phyloP scores from a whole-genome alignment of 2,329 filamentous ascomycete genomes.

The Colletotrichum sublineola region DNA sequence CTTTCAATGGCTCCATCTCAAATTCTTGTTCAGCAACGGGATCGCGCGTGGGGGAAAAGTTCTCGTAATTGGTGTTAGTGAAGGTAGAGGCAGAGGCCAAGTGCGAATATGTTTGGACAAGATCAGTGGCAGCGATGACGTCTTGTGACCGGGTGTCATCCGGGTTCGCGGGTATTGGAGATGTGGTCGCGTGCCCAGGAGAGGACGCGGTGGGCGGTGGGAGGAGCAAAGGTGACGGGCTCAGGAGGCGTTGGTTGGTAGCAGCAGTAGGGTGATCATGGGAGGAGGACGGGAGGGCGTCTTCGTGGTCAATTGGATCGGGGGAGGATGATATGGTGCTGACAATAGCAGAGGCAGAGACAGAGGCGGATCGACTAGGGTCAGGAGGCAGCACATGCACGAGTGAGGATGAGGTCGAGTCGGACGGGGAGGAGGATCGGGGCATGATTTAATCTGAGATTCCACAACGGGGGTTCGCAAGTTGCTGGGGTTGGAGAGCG shows the following conservation, averaged over 20 bases:
- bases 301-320: slow-evolving; percentile 36
- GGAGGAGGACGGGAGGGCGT: slow-evolving; percentile 20
- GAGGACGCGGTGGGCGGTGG: slow-evolving; percentile 32
- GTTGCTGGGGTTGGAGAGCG: slow-evolving; percentile 37
- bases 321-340: slow-evolving; percentile 40
- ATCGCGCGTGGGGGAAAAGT: slow-evolving; percentile 1
- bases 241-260: slow-evolving; percentile 31
- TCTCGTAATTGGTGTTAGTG: background rate
- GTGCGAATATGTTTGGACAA: slow-evolving; percentile 28
- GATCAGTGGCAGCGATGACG: slow-evolving; percentile 15
- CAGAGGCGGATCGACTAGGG: slow-evolving; percentile 28
- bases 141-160: slow-evolving; percentile 32
- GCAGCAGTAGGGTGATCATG: slow-evolving; percentile 13
- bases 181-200: slow-evolving; percentile 38
- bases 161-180: slow-evolving; percentile 8
- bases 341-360: slow-evolving; percentile 22
- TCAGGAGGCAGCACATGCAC: slow-evolving; percentile 42
- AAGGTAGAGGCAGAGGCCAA: slow-evolving; percentile 27
- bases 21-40: slow-evolving; percentile 56
- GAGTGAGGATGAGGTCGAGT: slow-evolving; percentile 39
- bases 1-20: slow-evolving; percentile 68
- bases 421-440: slow-evolving; percentile 38
- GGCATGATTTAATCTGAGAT: slow-evolving; percentile 41
- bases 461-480: slow-evolving; percentile 30
- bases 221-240: slow-evolving; percentile 35